Conservation (phyloP, 306 rosid species). For the Sechiopsis laciniata region DNA sequence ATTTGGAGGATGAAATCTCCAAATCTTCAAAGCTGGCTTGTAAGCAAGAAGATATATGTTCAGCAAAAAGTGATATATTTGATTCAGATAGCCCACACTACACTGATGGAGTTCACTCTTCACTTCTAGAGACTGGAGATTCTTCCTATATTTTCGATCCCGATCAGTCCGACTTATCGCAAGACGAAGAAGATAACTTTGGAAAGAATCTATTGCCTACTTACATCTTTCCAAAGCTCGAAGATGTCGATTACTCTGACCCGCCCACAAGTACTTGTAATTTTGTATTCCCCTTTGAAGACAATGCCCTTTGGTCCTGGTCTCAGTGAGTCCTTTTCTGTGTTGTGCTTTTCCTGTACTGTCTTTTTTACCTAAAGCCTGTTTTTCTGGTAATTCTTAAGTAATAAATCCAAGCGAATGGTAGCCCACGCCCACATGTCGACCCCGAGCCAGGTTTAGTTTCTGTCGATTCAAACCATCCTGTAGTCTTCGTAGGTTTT, state of each 20-base stretch:
- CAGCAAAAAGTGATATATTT: conserved; percentile 55
- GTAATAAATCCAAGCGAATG: conserved; percentile 10
- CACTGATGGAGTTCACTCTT: conserved; percentile 48
- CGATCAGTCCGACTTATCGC: conserved; percentile 58
- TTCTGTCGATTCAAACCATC: not conserved
- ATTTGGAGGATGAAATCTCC: conserved; percentile 49
- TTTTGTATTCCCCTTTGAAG: conserved; percentile 58
- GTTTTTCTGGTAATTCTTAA: too few species aligned
- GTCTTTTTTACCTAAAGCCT: too few species aligned
- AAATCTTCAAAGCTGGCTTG: conserved; percentile 39
- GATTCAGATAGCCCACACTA: conserved; percentile 70
- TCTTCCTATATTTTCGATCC: conserved; percentile 41
- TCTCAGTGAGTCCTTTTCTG: conserved; percentile 30
- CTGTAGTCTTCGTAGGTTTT: conserved; percentile 7
- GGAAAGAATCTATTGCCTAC: conserved; percentile 43
- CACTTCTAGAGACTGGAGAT: conserved; percentile 46
- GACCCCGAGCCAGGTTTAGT: not conserved
- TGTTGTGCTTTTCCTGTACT: not conserved
- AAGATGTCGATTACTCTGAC: conserved; percentile 54
- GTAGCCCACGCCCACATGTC: not conserved
- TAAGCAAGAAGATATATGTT: conserved; percentile 54
- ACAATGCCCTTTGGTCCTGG: conserved; percentile 78
- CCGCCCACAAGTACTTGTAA: conserved; percentile 44
- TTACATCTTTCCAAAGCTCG: conserved; percentile 55
- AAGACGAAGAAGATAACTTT: conserved; percentile 66